A percentile compares a stretch with the other conserved stretches of the same genome.
phyloP scores from a whole-genome alignment of 164 flowering plant genomes.

The Piper longum region DNA sequence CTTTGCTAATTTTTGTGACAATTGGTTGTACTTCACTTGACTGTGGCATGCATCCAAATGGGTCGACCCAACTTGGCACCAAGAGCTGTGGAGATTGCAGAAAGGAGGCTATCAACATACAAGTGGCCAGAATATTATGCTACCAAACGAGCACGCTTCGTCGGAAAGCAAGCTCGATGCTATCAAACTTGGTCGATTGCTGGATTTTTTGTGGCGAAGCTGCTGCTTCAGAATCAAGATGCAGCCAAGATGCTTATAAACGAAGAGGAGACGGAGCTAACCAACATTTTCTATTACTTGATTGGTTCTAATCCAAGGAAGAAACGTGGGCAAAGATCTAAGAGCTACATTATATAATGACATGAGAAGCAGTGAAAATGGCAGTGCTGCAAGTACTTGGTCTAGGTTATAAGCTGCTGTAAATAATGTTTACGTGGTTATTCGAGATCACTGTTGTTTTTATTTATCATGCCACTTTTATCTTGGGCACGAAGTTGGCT shows the following conservation, averaged over 20 bases:
- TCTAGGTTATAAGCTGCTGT: background rate
- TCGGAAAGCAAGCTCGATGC: slow-evolving; percentile 73
- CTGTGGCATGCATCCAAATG: slow-evolving; percentile 93
- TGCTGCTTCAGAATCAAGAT: slow-evolving; percentile 48
- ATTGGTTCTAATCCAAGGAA: slow-evolving; percentile 56
- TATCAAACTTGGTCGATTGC: slow-evolving; percentile 92
- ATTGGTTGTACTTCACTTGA: slow-evolving; percentile 41
- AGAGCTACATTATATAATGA: slow-evolving; percentile 41
- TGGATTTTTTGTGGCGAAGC: slow-evolving; percentile 72
- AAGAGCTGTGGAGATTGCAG: slow-evolving; percentile 64
- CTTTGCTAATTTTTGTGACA: background rate
- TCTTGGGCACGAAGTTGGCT: no score
- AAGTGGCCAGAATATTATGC: slow-evolving; percentile 94
- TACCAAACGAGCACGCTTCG: slow-evolving; percentile 58
- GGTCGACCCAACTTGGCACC: slow-evolving; percentile 66
- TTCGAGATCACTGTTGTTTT: no score
- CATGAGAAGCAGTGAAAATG: background rate
- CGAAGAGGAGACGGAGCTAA: slow-evolving; percentile 64
- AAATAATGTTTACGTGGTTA: no score
- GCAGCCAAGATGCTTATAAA: slow-evolving; percentile 47
- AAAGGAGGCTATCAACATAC: slow-evolving; percentile 52
- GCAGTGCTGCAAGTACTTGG: background rate
- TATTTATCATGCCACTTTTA: no score
- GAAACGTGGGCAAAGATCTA: slow-evolving; percentile 39
- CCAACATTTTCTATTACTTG: slow-evolving; percentile 50